Base-by-base conservation (phyloP, 78 protist species). In the Dictyostelium capitatum region DNA sequence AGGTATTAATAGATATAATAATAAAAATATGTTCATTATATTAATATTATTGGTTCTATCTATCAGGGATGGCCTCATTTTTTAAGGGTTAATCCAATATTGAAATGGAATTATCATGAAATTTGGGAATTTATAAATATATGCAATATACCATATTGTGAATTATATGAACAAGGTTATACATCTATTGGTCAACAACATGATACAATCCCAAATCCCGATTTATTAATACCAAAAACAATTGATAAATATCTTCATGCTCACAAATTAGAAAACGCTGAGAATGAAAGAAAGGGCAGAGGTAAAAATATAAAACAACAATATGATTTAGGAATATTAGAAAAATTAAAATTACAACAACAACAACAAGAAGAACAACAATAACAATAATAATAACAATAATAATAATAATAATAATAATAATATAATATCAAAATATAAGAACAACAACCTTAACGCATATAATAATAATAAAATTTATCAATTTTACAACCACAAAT, bases 131-230 rank as follows among this genome's bases (percentile, higher is more conserved):
- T 95, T 19, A 80, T 95, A 30, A 28, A 89, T 28, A 23, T 46
- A 19, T 89, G 67, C 47, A 41, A 28, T 19, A 47, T 95, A n/a
- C 97, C 97, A 4, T 94, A 79, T 53, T 95, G 96, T 72, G 17
- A 28, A 30, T 79, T 95, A 30, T 94, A 93, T 92, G 96, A 89
- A n/a, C 84, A 73, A 23, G 96, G 97, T 23, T 96, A 95, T 65
- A 96, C 97, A 5, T 93, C 96, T 8, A 89, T 96, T 37, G 97
- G 97, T 3, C 85, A 83, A 12, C 10, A 20, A 23, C 32, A 80
- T 47, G 90, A 93, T 74, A 95, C 97, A 32, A 69, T 77, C 4
- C 95, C 89, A 25, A 91, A 91, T 53, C 95, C 95, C 23, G 80
- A 62, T 43, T 79, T 83, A 32, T 51, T 59, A 64, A 48, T 75